Evolutionary conservation across 768 basidiomycete genomes (phyloP).

Genomic region (Trichaptum fuscoviolaceum): DNA sequence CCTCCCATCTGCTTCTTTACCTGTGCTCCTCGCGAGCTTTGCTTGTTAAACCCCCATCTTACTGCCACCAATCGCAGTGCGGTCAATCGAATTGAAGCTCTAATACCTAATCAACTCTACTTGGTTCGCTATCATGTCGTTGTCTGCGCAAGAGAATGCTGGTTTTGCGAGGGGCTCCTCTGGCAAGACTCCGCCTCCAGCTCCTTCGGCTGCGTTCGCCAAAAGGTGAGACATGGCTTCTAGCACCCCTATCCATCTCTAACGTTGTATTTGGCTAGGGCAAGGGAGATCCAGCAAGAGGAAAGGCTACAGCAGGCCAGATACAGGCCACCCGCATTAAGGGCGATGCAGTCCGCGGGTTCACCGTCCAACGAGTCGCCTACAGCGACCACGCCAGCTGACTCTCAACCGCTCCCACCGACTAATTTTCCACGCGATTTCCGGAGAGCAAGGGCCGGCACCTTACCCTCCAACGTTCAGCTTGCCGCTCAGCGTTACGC

Average conservation of each 20-base stretch:
- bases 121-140: constrained; percentile 80
- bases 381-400: constrained; percentile 52
- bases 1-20: constrained; percentile 3
- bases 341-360: constrained; percentile 59
- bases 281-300: constrained; percentile 80
- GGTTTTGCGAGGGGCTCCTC: constrained; percentile 77
- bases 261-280: constrained; percentile 40
- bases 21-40: constrained; percentile 9
- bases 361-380: constrained; percentile 70
- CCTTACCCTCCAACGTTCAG: constrained; percentile 92
- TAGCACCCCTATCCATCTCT: constrained; percentile 14
- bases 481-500: constrained; percentile 81
- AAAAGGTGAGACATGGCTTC: constrained; percentile 55
- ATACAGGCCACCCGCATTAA: constrained; percentile 79
- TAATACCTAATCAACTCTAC: constrained; percentile 82
- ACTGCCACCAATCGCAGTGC: constrained; percentile 24
- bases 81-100: constrained; percentile 20
- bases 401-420: constrained; percentile 55
- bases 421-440: constrained; percentile 83
- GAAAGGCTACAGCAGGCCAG: constrained; percentile 55
- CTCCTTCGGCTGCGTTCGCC: constrained; percentile 83
- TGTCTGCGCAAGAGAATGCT: constrained; percentile 80
- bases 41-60: constrained; percentile 29
- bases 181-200: constrained; percentile 87
- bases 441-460: constrained; percentile 93